These are phyloP conservation scores for Osmanthus fragrans DNA, from an alignment of 257 asterid genomes.

Conservation along the genomic window DNA sequence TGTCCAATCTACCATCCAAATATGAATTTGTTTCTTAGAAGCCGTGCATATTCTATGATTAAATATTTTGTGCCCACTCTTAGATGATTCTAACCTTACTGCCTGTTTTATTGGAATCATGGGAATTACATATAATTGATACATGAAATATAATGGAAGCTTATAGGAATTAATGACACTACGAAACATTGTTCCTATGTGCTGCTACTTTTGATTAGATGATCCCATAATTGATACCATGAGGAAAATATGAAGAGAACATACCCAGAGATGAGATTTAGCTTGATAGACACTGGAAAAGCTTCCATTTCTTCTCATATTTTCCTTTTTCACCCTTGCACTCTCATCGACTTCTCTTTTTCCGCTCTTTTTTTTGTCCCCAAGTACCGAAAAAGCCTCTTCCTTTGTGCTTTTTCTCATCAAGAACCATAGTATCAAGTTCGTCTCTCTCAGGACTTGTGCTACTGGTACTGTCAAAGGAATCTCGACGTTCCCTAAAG, in stretches of 20 bases:
- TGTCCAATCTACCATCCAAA: neutral
- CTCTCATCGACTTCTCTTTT: constrained; percentile 32
- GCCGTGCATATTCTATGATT: neutral
- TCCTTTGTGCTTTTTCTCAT: constrained; percentile 26
- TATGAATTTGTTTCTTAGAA: neutral
- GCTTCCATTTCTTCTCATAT: constrained; percentile 50
- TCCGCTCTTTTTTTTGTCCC: constrained; percentile 26
- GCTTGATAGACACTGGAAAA: constrained; percentile 38
- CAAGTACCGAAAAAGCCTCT: constrained; percentile 34
- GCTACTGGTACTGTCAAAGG: constrained; percentile 38
- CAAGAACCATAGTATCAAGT: constrained; percentile 21
- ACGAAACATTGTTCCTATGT: too few relatives aligned
- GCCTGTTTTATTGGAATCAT: neutral
- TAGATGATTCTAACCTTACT: neutral
- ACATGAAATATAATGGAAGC: neutral
- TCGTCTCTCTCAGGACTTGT: constrained; percentile 32
- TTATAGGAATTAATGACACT: neutral
- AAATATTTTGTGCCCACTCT: neutral
- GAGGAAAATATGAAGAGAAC: neutral
- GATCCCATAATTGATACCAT: neutral
- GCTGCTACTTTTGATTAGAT: neutral
- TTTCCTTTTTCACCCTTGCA: neutral
- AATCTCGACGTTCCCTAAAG: constrained; percentile 34
- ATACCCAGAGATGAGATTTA: constrained; percentile 63
- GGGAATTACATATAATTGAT: neutral